Base-by-base conservation (phyloP, 2,329 filamentous ascomycete genomes). In the Chaetomiaceae sp. region DNA sequence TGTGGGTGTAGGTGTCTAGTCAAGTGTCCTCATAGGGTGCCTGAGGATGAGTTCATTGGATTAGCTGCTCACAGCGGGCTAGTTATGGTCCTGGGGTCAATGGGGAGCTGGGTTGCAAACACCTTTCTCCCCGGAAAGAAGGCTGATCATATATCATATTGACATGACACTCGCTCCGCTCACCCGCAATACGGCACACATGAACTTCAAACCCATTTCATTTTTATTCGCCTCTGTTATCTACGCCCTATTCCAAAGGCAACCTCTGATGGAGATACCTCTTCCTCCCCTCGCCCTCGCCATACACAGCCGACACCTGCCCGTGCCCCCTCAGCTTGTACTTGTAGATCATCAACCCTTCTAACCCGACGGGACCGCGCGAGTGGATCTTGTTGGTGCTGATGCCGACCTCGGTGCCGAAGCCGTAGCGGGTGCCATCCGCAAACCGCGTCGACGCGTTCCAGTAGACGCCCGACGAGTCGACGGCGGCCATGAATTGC, bases 371-470 rank as follows among this genome's bases (percentile, higher is more conserved):
- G 0, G 94, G 94, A 0, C 94, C 94, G 47, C 94, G 79, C 1
- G 89, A 88, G 69, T 99, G 94, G 59, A 99, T 96, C 77, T 97
- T 99, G 77, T 96, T 99, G 46, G 94, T 99, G 74, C 89, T 95
- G 72, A 99, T 97, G 51, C 94, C 94, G 22, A 99, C 94, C 73
- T 99, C 94, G 0, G 94, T 97, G 44, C 94, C 94, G 71, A 99
- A 99, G 7, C 94, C 94, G 69, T 95, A 97, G 38, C 94, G 81
- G 88, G 95, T 96, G 7, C 94, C 94, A 69, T 99, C 94, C 6
- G 91, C 91, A 73, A 99, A 92, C 47, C 94, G 83, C 8, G 90
- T 96, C 22, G 89, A 95, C 7, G 91, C 89, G 69, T 99, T 99
- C 91, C 92, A 96, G 78, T 95, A 99, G 17, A 92, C 91, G 48